Percentiles rank a stretch among this genome's conserved stretches.
These are phyloP conservation scores for Fonsecaea multimorphosa DNA, from an alignment of 2,329 filamentous ascomycete species.

Conservation along the genomic window DNA sequence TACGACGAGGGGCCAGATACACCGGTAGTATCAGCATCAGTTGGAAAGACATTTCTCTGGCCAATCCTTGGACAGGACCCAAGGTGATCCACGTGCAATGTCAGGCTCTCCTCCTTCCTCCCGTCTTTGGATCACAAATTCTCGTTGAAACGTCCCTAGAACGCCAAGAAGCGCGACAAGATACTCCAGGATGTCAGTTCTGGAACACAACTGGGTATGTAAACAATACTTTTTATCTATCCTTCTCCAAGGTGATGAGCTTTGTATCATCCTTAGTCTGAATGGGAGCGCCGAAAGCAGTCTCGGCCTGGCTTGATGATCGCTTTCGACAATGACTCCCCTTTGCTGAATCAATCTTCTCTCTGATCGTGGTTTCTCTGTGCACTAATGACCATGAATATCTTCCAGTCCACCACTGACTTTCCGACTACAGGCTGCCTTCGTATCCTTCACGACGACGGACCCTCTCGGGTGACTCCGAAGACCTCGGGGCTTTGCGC, in stretches of 20 bases:
- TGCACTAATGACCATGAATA: not conserved
- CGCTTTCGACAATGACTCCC: conserved; percentile 45
- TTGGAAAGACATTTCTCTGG: conserved; percentile 36
- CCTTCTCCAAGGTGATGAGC: conserved; percentile 73
- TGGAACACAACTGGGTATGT: conserved; percentile 15
- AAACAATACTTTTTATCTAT: conserved; percentile 22
- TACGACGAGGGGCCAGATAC: conserved; percentile 33
- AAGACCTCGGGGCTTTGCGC: conserved; percentile 9
- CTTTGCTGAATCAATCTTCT: conserved; percentile 55
- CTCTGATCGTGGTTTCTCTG: conserved; percentile 45
- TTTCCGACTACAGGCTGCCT: not conserved
- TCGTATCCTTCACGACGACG: not conserved
- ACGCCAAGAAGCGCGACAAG: not conserved
- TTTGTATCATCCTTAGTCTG: conserved; percentile 96
- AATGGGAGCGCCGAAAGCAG: conserved; percentile 51
- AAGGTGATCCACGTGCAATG: not conserved
- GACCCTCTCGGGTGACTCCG: not conserved
- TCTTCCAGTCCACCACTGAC: not conserved
- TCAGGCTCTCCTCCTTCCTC: not conserved
- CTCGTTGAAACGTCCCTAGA: not conserved
- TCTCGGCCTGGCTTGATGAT: conserved; percentile 38
- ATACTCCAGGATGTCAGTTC: not conserved
- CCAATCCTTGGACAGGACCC: conserved; percentile 26
- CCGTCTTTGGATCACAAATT: not conserved
- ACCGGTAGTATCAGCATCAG: not conserved